Percentiles rank a stretch among this genome's conserved stretches.
These are phyloP conservation scores for Funneliformis caledonium DNA, from an alignment of 371 early-diverging fungal genomes.

Conservation along the genomic window DNA sequence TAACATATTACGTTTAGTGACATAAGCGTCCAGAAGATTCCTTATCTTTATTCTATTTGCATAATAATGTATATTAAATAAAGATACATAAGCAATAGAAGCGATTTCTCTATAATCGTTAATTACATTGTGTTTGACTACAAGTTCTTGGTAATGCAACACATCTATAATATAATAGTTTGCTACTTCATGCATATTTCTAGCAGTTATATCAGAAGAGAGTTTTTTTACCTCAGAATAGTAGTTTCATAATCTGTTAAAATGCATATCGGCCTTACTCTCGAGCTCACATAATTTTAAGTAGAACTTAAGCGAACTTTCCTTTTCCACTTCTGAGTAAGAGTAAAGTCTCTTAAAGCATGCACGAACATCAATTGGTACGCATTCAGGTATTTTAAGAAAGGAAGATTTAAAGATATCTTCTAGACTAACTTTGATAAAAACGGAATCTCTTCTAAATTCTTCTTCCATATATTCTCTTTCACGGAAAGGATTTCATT, in stretches of 20 bases:
- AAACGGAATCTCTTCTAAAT: neutral
- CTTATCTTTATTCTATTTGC: neutral
- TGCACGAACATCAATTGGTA: no score
- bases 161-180: constrained; percentile 32
- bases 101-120: neutral
- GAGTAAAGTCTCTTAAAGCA: no score
- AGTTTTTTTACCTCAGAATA: neutral
- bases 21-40: constrained; percentile 24
- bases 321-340: no score
- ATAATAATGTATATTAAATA: no score
- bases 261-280: neutral
- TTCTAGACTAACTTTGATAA: neutral
- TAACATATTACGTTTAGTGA: constrained; percentile 7
- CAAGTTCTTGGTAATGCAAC: neutral
- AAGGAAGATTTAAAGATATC: neutral
- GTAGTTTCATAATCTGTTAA: neutral
- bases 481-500: neutral
- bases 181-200: constrained; percentile 1
- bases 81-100: constrained; percentile 31
- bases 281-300: neutral
- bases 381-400: no score
- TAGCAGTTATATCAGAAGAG: no score
- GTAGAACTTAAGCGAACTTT: neutral
- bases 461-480: neutral
- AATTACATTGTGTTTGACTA: constrained; percentile 13